These are phyloP conservation scores for Taphrina communis DNA, from an alignment of 1,139 yeast species.

Conservation along the genomic window DNA sequence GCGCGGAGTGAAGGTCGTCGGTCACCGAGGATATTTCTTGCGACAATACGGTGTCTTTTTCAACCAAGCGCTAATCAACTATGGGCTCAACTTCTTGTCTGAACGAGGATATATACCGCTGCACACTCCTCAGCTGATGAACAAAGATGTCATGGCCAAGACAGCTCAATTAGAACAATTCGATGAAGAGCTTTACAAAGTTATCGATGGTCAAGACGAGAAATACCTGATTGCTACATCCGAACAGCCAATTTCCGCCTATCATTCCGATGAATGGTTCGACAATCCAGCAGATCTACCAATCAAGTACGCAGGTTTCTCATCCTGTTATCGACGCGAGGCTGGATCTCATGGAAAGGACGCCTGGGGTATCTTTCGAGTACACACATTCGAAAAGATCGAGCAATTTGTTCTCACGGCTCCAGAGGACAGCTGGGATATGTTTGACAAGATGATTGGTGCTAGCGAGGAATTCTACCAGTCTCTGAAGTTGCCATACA, in stretches of 20 bases:
- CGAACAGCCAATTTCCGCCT: conserved; percentile 98
- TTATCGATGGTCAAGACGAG: conserved; percentile 95
- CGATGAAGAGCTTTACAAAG: conserved; percentile 97
- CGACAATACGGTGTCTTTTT: conserved; percentile 94
- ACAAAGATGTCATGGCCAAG: conserved; percentile 98
- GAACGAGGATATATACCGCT: conserved; percentile 82
- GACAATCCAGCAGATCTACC: conserved; percentile 97
- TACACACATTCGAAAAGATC: conserved; percentile 96
- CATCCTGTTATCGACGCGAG: conserved; percentile 98
- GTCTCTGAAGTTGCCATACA: conserved; percentile 89
- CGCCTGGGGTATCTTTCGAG: conserved; percentile 99
- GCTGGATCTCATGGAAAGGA: conserved; percentile 99
- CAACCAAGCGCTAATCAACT: conserved; percentile 96
- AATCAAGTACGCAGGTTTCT: conserved; percentile 89
- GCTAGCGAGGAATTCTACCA: conserved; percentile 91
- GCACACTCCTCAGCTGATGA: conserved; percentile 99
- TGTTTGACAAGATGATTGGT: conserved; percentile 92
- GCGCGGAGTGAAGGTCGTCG: conserved; percentile 96
- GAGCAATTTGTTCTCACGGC: conserved; percentile 96
- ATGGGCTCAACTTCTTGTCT: conserved; percentile 84
- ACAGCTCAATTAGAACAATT: conserved; percentile 98
- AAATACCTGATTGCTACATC: conserved; percentile 97
- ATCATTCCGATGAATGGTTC: conserved; percentile 98
- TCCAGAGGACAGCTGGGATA: conserved; percentile 98
- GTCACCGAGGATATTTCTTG: conserved; percentile 97